Base-by-base conservation (phyloP, 73 alveolate species). In the Strombidium stylifer region DNA sequence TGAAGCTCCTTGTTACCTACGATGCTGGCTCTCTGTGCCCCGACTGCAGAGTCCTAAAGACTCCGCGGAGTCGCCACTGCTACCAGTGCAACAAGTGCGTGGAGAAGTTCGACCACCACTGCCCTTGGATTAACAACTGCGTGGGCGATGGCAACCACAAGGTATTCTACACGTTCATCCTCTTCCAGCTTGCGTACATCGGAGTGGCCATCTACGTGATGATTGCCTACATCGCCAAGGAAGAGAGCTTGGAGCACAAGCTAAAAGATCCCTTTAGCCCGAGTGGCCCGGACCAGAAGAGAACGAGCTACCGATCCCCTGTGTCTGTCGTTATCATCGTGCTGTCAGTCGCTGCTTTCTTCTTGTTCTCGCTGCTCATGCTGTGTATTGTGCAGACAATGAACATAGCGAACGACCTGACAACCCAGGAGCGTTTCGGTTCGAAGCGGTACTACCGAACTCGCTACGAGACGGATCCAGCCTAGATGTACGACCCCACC, bases 71-170 rank as follows among this genome's bases (percentile, higher is more conserved):
- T 3, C 25, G 69, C 4, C 69, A 47, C 47, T 66, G 61, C 37
- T 26, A 48, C 32, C 47, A 48, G n/a, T 49, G 61, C 34, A 35
- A 64, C 15, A 4, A 21, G 34, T 45, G 77, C 45, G 77, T 31
- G 42, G 59, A 48, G 27, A 31, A 52, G 47, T 77, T 77, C 49
- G 89, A 77, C 48, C 89, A 77, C 59, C 89, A 77, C 32, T 77
- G 89, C 34, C 89, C 89, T 0, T 77, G 79, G 77, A 44, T 77
- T 28, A 77, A 77, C 41, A 77, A 77, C 37, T 77, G 89, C 24
- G 76, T 77, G 7, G 89, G 82, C 27, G 12, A 37, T n/a, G 55
- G 40, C 41, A 77, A 77, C 30, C 89, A 77, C 49, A 16, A 3
- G 6, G 30, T 3, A 16, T 77, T 77, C 42, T 15, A 61, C 27